Evolutionary conservation across 441 rosid genomes (phyloP).

Genomic region (Eugenia klotzschiana): DNA sequence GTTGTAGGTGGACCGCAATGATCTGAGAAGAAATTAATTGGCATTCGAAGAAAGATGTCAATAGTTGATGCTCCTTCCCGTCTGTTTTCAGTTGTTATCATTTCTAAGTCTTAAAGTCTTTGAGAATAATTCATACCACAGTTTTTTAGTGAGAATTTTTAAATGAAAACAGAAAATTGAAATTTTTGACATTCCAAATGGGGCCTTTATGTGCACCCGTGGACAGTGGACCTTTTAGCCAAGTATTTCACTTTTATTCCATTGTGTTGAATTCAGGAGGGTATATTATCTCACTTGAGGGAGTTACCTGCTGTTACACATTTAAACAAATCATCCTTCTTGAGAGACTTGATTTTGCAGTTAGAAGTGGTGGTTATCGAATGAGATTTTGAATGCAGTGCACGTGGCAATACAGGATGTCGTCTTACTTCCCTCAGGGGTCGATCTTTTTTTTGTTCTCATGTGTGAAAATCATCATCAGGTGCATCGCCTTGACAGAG

Average conservation of each 20-base stretch:
- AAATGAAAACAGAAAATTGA: not conserved
- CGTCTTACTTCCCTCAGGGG: not conserved
- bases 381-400: not conserved
- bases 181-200: not conserved
- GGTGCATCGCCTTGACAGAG: slow-evolving; percentile 89
- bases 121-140: not conserved
- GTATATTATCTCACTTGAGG: not conserved
- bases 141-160: not conserved
- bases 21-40: not conserved
- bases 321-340: not conserved
- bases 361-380: not conserved
- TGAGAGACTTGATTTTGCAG: not conserved
- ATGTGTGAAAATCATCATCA: slow-evolving; percentile 6
- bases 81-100: not conserved
- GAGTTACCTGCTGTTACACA: not conserved
- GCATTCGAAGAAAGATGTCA: not conserved
- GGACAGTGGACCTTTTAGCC: not conserved
- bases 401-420: not conserved
- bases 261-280: not conserved
- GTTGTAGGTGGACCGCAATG: not conserved
- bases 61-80: not conserved
- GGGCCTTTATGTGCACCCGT: not conserved
- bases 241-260: not conserved
- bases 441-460: not conserved
- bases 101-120: not conserved